Percentiles rank a stretch among this genome's conserved stretches.
Conservation (phyloP, 2,329 filamentous ascomycete genomes). For the Coniella lustricola region DNA sequence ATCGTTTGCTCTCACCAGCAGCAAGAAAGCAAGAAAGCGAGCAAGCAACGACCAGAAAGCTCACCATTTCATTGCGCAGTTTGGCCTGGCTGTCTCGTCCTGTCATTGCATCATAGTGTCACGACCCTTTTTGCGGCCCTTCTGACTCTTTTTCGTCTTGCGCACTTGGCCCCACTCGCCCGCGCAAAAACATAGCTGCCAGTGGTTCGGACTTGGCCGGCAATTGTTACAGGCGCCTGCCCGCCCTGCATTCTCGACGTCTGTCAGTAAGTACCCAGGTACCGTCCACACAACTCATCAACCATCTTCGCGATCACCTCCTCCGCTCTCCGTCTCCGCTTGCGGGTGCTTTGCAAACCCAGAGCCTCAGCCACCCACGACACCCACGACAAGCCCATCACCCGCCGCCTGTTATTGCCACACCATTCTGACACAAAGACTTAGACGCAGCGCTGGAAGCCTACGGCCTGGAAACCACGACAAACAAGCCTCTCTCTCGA, state of each 20-base stretch:
- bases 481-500: too few relatives aligned
- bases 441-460: too few relatives aligned
- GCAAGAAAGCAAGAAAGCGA: too few relatives aligned
- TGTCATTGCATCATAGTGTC: not conserved
- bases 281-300: not conserved
- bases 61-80: not conserved
- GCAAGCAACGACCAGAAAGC: too few relatives aligned
- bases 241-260: not conserved
- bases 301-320: slow-evolving; percentile 6
- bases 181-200: not conserved
- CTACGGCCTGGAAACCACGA: too few relatives aligned
- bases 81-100: not conserved
- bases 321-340: not conserved
- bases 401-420: too few relatives aligned
- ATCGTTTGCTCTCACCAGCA: too few relatives aligned
- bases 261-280: too few relatives aligned
- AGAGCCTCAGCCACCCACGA: too few relatives aligned
- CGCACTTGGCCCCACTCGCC: too few relatives aligned
- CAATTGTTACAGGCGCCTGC: not conserved
- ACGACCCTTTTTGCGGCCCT: not conserved
- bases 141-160: not conserved
- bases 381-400: too few relatives aligned
- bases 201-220: not conserved
- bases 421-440: too few relatives aligned
- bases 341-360: not conserved